Evolutionary conservation across 1,284 basidiomycete genomes (phyloP).

Genomic region (Pseudozyma hubeiensis): DNA sequence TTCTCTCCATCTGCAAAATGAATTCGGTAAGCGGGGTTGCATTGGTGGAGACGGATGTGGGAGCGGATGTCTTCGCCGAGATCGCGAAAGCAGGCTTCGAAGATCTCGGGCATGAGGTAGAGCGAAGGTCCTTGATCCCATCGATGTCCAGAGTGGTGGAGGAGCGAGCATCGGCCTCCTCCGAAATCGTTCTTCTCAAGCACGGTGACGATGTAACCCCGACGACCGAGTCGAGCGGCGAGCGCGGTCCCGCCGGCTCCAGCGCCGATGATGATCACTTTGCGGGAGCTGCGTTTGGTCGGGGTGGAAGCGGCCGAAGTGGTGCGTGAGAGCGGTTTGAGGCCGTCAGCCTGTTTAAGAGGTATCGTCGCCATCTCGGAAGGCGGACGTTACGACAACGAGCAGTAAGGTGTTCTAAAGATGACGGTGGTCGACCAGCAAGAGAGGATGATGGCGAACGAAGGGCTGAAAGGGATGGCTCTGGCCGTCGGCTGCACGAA

Average conservation of each 20-base stretch:
- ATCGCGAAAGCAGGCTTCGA: conserved; percentile 71
- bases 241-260: conserved; percentile 72
- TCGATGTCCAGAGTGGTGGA: conserved; percentile 71
- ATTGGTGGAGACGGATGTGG: conserved; percentile 69
- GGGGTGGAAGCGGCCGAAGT: conserved; percentile 14
- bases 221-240: conserved; percentile 71
- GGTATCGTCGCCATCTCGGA: neutral
- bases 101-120: conserved; percentile 72
- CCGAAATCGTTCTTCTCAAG: conserved; percentile 68
- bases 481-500: neutral
- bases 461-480: too few species aligned
- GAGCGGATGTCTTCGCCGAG: conserved; percentile 70
- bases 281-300: conserved; percentile 29
- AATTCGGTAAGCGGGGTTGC: conserved; percentile 61
- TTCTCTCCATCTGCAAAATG: conserved; percentile 62
- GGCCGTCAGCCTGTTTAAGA: neutral
- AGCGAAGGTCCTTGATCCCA: conserved; percentile 71
- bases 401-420: neutral
- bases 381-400: neutral
- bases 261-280: conserved; percentile 69
- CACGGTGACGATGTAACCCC: conserved; percentile 71
- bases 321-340: conserved; percentile 20
- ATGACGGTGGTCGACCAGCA: neutral
- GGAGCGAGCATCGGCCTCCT: conserved; percentile 72
- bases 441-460: neutral